Evolutionary conservation across 2,329 filamentous ascomycete species (phyloP).

Genomic region (Trichoderma oligosporum): DNA sequence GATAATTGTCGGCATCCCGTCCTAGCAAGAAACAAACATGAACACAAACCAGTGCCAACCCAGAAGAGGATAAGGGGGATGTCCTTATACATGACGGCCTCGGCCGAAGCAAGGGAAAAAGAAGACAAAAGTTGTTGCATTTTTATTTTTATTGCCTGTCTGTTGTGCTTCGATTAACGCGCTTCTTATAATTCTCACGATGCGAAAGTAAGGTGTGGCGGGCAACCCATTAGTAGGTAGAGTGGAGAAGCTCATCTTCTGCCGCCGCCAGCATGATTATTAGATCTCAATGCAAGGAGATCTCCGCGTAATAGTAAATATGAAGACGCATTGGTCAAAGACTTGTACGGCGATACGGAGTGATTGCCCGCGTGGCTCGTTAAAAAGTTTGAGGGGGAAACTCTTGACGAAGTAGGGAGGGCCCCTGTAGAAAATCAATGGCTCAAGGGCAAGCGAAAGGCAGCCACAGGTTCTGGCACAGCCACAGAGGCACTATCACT

Average conservation of each 20-base stretch:
- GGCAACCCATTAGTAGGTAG: not conserved
- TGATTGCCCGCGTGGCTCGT: no score
- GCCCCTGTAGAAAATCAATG: no score
- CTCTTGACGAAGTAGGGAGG: no score
- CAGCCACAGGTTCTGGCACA: no score
- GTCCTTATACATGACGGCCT: no score
- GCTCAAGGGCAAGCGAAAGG: no score
- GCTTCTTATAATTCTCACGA: not conserved
- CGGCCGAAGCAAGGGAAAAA: not conserved
- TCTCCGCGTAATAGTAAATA: no score
- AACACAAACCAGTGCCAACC: constrained; percentile 11
- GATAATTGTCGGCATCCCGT: not conserved
- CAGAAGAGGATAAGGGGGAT: not conserved
- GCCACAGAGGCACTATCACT: no score
- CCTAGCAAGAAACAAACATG: constrained; percentile 6
- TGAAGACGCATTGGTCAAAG: no score
- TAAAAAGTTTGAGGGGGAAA: no score
- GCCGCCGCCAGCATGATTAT: constrained; percentile 8
- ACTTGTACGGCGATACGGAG: no score
- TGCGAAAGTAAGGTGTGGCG: not conserved
- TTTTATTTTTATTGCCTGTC: not conserved
- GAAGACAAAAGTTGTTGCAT: not conserved
- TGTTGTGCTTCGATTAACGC: constrained; percentile 11
- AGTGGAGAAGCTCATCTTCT: not conserved
- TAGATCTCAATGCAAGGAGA: constrained; percentile 10